Conservation (phyloP, 2,329 filamentous ascomycete genomes). For the Cyphellophora attinorum region DNA sequence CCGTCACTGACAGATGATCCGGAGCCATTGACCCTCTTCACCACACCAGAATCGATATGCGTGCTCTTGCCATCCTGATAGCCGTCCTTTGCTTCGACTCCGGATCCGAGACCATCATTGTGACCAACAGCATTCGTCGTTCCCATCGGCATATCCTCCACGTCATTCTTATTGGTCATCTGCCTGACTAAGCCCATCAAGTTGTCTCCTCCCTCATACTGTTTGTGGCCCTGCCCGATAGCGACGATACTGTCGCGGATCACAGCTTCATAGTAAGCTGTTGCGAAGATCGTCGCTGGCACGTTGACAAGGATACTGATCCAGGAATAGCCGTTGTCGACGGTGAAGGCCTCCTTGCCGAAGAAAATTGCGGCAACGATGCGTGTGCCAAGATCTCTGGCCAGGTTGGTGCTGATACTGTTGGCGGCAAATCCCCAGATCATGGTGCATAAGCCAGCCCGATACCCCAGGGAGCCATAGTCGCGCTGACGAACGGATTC, state of each 20-base stretch:
- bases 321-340: slow-evolving; percentile 35
- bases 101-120: no score
- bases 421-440: slow-evolving; percentile 49
- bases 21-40: no score
- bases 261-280: slow-evolving; percentile 45
- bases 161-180: no score
- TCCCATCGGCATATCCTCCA: no score
- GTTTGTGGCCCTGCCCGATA: background rate
- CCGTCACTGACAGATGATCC: no score
- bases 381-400: slow-evolving; percentile 49
- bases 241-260: slow-evolving; percentile 32
- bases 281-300: slow-evolving; percentile 47
- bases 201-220: slow-evolving; percentile 8
- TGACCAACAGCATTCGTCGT: no score
- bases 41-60: no score
- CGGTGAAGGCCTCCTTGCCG: slow-evolving; percentile 40
- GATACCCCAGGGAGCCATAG: slow-evolving; percentile 43
- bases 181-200: no score
- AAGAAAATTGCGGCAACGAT: slow-evolving; percentile 51
- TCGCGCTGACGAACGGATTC: slow-evolving; percentile 46
- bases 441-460: slow-evolving; percentile 46
- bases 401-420: slow-evolving; percentile 48
- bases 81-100: no score
- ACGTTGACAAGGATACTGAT: slow-evolving; percentile 49
- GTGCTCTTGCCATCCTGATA: no score